A percentile compares a stretch with the other conserved stretches of the same genome.
These are phyloP conservation scores for Marasmius oreades DNA, from an alignment of 1,284 basidiomycete genomes.

Conservation along the genomic window DNA sequence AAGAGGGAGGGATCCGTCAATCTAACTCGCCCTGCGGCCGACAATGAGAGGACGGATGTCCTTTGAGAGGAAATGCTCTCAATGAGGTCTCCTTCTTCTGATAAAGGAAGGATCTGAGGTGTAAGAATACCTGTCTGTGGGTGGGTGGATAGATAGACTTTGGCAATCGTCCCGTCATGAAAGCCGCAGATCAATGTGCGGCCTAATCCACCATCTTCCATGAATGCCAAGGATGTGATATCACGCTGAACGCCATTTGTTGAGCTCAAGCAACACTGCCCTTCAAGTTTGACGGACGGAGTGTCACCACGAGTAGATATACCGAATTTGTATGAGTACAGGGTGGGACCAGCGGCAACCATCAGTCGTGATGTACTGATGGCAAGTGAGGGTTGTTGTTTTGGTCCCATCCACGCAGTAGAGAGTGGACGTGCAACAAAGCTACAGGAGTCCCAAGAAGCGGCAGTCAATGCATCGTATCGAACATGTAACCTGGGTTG, in stretches of 20 bases:
- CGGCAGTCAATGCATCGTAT: conserved; percentile 53
- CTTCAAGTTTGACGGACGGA: conserved; percentile 49
- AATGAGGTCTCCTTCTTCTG: conserved; percentile 38
- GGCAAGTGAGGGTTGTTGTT: conserved; percentile 57
- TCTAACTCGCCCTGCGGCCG: conserved; percentile 47
- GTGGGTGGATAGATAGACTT: conserved; percentile 31
- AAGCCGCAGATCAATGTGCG: conserved; percentile 56
- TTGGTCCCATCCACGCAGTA: conserved; percentile 51
- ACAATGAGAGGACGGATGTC: conserved; percentile 49
- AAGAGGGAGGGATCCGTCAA: conserved; percentile 31
- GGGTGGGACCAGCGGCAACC: conserved; percentile 56
- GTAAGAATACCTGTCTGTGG: conserved; percentile 17
- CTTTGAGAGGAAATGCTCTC: conserved; percentile 50
- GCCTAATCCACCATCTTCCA: conserved; percentile 46
- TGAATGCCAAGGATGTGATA: conserved; percentile 47
- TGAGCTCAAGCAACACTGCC: conserved; percentile 38
- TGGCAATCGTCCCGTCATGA: conserved; percentile 56
- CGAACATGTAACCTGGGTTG: conserved; percentile 40
- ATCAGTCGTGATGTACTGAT: conserved; percentile 54
- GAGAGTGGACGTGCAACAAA: conserved; percentile 69
- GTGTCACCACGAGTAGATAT: conserved; percentile 26
- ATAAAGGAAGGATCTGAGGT: conserved; percentile 23
- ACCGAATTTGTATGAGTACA: conserved; percentile 58
- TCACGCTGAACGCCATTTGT: conserved; percentile 37
- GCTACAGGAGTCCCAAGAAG: conserved; percentile 45